Base-by-base conservation (phyloP, 2,329 filamentous ascomycete genomes). In the Colletotrichum incanum region DNA sequence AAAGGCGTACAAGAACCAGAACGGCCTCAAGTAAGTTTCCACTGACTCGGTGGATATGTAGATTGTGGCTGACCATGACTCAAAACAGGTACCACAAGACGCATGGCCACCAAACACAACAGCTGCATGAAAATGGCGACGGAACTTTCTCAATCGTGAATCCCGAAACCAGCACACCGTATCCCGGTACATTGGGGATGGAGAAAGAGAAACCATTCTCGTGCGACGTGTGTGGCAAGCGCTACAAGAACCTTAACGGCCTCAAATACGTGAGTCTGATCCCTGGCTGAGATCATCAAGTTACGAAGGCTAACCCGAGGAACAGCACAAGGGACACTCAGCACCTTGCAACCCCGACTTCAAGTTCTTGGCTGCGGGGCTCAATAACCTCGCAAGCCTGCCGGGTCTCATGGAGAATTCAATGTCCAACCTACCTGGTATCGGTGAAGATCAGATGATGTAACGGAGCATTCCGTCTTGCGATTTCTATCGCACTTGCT, bases 1-100 rank as follows among this genome's bases (percentile, higher is more conserved):
- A 82, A 99, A 99, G 87, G 96, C 96, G 0, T 99, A 99, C 86
- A 99, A 99, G 88, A 99, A 99, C 82, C 96, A 98, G 81, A 99
- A 99, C 77, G 96, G 96, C 61, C 87, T 99, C 68, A 99, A 98
- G 90, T 99, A 94, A 77, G 86, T 84, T 73, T 66, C 37, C n/a
- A 59, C 18, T 28, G 23, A n/a, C 41, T 65, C 47, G 37, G 56
- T 23, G 23, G 28, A 31, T 18, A 49, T 28, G 61, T 43, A 55
- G 45, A 39, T 62, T n/a, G 61, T 74, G 45, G 56, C 65, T 62
- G 34, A 71, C 67, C 59, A 74, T 49, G 31, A 65, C 37, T 65
- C 43, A 58, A 71, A 74, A 71, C 74, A 92, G 90, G 80, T 92
- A 92, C 76, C 90, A 92, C 84, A 92, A 92, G 80, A 89, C 90